Conservation (phyloP, 805 yeast genomes). For the Pichia deserticola region DNA sequence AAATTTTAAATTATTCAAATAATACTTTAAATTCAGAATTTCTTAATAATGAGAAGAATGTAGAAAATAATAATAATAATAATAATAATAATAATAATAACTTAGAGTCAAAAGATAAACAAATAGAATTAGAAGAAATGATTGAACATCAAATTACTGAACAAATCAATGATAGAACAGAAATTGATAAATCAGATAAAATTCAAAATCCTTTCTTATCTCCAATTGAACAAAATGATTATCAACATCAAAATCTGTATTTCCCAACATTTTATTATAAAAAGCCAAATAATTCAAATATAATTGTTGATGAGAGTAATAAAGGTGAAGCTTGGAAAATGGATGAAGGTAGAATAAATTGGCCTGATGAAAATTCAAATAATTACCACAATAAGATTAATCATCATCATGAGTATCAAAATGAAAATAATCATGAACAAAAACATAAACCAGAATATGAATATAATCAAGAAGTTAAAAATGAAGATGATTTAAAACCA, state of each 20-base stretch:
- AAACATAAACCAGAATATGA: neutral
- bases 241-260: neutral
- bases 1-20: constrained; percentile 17
- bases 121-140: too few relatives aligned
- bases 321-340: constrained; percentile 30
- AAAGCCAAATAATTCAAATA: constrained; percentile 7
- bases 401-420: neutral
- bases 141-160: too few relatives aligned
- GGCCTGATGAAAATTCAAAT: constrained; percentile 8
- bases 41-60: too few relatives aligned
- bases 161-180: neutral
- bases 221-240: neutral
- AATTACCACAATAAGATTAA: neutral
- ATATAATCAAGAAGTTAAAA: neutral
- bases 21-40: constrained; percentile 14
- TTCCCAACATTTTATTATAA: constrained; percentile 23
- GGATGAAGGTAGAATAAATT: constrained; percentile 17
- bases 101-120: too few relatives aligned
- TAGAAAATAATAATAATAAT: neutral
- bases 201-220: constrained; percentile 6
- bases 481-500: neutral
- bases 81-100: neutral
- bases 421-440: neutral
- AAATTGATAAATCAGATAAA: neutral
- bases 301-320: constrained; percentile 12